These are phyloP conservation scores for Blastobotrys capitulatus DNA, from an alignment of 1,139 yeast genomes.

Conservation along the genomic window DNA sequence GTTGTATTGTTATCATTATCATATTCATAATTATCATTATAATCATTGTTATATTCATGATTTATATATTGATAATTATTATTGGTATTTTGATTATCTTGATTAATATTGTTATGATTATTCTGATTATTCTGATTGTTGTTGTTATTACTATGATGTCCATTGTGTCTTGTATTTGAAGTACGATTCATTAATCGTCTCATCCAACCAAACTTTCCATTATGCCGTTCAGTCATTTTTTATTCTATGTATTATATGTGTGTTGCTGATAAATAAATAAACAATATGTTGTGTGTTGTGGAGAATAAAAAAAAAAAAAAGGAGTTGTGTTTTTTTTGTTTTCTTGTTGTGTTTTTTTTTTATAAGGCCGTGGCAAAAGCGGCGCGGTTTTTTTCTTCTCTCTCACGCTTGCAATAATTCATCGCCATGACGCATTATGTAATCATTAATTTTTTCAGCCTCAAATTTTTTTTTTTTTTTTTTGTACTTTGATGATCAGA, in stretches of 20 bases:
- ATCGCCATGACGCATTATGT: too few relatives aligned
- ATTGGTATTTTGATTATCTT: not conserved
- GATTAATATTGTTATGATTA: not conserved
- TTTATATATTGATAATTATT: not conserved
- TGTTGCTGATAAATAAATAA: not conserved
- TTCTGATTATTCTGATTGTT: not conserved
- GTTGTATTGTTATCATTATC: not conserved
- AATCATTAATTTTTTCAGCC: too few relatives aligned
- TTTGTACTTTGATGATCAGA: too few relatives aligned
- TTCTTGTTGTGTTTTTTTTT: too few relatives aligned
- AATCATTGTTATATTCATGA: not conserved
- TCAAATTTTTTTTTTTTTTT: too few relatives aligned
- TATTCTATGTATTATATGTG: constrained; percentile 8
- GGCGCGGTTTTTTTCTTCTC: too few relatives aligned
- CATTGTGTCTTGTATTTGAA: constrained; percentile 4
- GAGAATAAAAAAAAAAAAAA: not conserved
- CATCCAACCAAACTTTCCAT: constrained; percentile 23
- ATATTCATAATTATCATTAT: not conserved
- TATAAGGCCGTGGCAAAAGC: too few relatives aligned
- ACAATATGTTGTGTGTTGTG: constrained; percentile 1
- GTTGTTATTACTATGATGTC: not conserved
- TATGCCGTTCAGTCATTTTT: not conserved
- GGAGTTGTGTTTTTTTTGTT: not conserved
- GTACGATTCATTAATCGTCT: constrained; percentile 18
- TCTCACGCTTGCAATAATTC: too few relatives aligned